phyloP scores from a whole-genome alignment of 2,329 filamentous ascomycete species.

The Pseudocercospora cruenta region DNA sequence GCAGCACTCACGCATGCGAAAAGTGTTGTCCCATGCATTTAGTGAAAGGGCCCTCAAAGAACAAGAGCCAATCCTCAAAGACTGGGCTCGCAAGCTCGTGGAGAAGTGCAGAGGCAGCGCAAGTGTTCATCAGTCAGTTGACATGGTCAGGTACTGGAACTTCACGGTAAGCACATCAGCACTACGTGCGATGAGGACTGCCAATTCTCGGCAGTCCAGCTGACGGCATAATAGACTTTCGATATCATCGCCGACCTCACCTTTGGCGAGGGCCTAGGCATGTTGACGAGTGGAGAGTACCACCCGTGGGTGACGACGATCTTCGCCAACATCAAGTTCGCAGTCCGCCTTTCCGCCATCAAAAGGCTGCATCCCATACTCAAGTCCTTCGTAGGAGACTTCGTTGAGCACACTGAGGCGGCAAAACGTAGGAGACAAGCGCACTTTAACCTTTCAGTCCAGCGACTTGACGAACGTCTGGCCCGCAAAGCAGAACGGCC shows the following conservation, averaged over 20 bases:
- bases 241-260: conserved; percentile 37
- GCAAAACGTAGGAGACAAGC: conserved; percentile 22
- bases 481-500: conserved; percentile 25
- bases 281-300: conserved; percentile 30
- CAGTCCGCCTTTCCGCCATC: conserved; percentile 17
- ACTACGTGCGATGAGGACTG: background rate
- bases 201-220: background rate
- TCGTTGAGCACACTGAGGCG: conserved; percentile 22
- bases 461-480: conserved; percentile 34
- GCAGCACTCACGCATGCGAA: conserved; percentile 27
- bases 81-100: conserved; percentile 26
- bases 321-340: conserved; percentile 28
- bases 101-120: conserved; percentile 23
- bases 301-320: conserved; percentile 30
- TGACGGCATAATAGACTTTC: conserved; percentile 20
- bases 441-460: conserved; percentile 25
- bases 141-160: conserved; percentile 34
- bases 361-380: conserved; percentile 12
- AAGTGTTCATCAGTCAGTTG: conserved; percentile 17
- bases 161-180: background rate
- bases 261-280: conserved; percentile 32
- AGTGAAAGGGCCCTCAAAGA: conserved; percentile 32
- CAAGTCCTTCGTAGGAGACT: conserved; percentile 15
- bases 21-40: conserved; percentile 30
- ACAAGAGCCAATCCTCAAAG: conserved; percentile 33